phyloP scores from a whole-genome alignment of 2,329 filamentous ascomycete genomes.

The Myriangium duriaei region DNA sequence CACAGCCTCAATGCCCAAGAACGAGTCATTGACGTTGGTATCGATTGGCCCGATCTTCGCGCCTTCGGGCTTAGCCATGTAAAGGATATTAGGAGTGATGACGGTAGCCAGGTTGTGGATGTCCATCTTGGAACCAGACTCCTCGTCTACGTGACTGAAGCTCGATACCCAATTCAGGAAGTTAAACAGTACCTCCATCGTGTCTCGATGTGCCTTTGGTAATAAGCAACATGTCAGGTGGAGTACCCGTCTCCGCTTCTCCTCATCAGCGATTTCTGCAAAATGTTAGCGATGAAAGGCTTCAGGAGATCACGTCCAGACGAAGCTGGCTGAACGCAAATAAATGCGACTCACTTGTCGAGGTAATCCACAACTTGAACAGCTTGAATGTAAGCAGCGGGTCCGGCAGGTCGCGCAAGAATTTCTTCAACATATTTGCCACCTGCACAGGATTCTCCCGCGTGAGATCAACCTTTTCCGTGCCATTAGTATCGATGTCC shows the following conservation, averaged over 20 bases:
- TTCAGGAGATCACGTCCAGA: no score
- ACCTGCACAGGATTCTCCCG: conserved; percentile 87
- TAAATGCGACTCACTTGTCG: conserved; percentile 62
- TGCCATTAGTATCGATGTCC: conserved; percentile 72
- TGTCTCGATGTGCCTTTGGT: conserved; percentile 84
- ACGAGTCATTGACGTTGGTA: conserved; percentile 59
- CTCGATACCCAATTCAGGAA: conserved; percentile 97
- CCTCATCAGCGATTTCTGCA: conserved; percentile 62
- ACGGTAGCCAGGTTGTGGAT: conserved; percentile 94
- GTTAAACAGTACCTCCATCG: conserved; percentile 85
- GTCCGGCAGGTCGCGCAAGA: conserved; percentile 86
- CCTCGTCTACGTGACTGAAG: conserved; percentile 94
- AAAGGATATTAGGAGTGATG: conserved; percentile 86
- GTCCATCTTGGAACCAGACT: conserved; percentile 97
- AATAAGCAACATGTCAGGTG: conserved; percentile 87
- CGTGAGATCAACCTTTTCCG: conserved; percentile 72
- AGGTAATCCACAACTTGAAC: conserved; percentile 77
- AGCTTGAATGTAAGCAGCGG: conserved; percentile 91
- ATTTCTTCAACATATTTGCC: conserved; percentile 87
- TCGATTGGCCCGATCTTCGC: conserved; percentile 39
- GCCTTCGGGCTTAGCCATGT: conserved; percentile 34
- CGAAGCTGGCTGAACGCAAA: no score
- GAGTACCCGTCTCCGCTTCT: conserved; percentile 70
- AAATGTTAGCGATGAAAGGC: conserved; percentile 17
- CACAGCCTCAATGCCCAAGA: conserved; percentile 85